Conservation (phyloP, 441 rosid genomes). For the Aleurites moluccanus region DNA sequence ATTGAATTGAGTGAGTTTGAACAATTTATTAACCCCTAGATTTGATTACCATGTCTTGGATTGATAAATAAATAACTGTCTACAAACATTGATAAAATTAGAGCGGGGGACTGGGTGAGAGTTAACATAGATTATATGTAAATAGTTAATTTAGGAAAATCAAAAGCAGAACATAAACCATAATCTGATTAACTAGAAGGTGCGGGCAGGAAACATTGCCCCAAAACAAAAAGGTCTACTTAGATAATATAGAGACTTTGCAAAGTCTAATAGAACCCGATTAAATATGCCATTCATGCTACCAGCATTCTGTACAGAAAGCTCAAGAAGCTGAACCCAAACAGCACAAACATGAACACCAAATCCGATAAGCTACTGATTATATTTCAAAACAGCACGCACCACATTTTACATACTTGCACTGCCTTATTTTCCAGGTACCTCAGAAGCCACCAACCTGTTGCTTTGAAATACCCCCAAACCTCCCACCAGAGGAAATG, state of each 20-base stretch:
- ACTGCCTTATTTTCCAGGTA: not conserved
- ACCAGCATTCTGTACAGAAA: slow-evolving; percentile 6
- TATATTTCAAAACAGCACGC: slow-evolving; percentile 5
- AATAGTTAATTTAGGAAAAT: not conserved
- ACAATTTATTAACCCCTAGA: no score
- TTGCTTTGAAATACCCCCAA: slow-evolving; percentile 47
- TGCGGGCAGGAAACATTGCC: not conserved
- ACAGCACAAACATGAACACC: not conserved
- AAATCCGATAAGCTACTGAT: not conserved
- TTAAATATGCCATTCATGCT: not conserved
- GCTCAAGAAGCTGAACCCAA: not conserved
- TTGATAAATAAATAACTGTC: no score
- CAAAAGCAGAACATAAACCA: not conserved
- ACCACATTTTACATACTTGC: slow-evolving; percentile 13
- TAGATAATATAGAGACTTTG: not conserved
- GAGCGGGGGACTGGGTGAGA: not conserved
- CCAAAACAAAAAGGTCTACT: not conserved
- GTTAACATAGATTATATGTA: not conserved
- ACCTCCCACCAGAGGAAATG: slow-evolving; percentile 43
- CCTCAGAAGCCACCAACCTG: slow-evolving; percentile 47
- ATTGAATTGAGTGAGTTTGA: no score
- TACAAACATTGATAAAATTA: no score
- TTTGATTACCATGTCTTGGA: no score
- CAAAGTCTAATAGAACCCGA: not conserved
- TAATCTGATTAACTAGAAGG: not conserved